These are phyloP conservation scores for Xylaria sp. DNA, from an alignment of 2,329 filamentous ascomycete species.

Conservation along the genomic window DNA sequence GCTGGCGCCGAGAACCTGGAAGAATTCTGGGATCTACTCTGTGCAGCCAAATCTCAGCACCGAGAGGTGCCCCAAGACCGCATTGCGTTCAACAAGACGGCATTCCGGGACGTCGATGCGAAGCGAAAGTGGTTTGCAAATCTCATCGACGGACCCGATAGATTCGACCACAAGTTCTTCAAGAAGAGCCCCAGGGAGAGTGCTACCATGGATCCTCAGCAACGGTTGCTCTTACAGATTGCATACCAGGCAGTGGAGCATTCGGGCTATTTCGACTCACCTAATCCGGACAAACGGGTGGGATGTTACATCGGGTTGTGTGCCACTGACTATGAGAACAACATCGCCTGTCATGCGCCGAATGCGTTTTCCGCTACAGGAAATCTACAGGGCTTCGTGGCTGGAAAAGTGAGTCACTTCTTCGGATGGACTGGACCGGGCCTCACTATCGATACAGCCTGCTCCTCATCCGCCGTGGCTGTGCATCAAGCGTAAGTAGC, in stretches of 20 bases:
- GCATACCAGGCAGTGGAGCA: constrained; percentile 37
- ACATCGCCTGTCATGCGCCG: not conserved
- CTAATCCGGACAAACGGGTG: constrained; percentile 18
- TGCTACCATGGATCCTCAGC: constrained; percentile 22
- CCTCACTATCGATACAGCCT: constrained; percentile 43
- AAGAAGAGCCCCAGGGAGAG: constrained; percentile 27
- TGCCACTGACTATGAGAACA: not conserved
- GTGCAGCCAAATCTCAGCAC: constrained; percentile 40
- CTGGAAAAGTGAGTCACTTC: constrained; percentile 41
- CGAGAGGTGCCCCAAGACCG: constrained; percentile 31
- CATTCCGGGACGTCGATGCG: constrained; percentile 22
- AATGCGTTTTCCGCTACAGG: constrained; percentile 21
- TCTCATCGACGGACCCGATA: constrained; percentile 34
- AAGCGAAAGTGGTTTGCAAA: constrained; percentile 38
- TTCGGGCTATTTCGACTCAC: constrained; percentile 35
- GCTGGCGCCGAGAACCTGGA: constrained; percentile 44
- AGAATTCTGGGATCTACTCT: constrained; percentile 43
- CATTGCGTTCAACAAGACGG: constrained; percentile 34
- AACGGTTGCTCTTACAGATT: constrained; percentile 19
- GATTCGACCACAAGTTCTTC: constrained; percentile 38
- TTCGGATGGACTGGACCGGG: constrained; percentile 44
- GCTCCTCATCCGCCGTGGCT: constrained; percentile 45
- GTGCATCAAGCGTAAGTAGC: constrained; percentile 41
- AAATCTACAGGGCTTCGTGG: constrained; percentile 35
- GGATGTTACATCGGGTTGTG: constrained; percentile 47